Evolutionary conservation across 1,284 basidiomycete genomes (phyloP).

Genomic region (Cerrena zonata): DNA sequence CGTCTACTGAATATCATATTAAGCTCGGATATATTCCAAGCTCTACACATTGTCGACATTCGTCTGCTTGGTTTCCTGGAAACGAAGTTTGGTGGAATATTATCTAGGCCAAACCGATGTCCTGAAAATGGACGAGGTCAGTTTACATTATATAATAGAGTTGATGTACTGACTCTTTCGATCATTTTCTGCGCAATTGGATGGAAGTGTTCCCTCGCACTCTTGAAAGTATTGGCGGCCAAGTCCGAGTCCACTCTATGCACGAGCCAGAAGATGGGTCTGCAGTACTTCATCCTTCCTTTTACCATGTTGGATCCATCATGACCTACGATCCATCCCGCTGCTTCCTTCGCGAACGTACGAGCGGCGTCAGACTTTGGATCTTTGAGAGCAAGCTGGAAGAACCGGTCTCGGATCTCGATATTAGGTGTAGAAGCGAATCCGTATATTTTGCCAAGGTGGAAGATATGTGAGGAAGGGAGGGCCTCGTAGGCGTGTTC

Average conservation of each 20-base stretch:
- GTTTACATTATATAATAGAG: not conserved
- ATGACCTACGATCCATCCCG: constrained; percentile 62
- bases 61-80: not conserved
- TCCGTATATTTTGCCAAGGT: constrained; percentile 53
- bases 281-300: constrained; percentile 80
- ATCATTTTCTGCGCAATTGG: constrained; percentile 71
- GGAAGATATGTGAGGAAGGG: constrained; percentile 47
- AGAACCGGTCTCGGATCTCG: constrained; percentile 73
- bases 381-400: constrained; percentile 55
- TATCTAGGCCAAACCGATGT: constrained; percentile 15
- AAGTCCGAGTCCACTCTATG: constrained; percentile 54
- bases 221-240: constrained; percentile 54
- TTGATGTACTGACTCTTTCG: constrained; percentile 50
- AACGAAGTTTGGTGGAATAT: not conserved
- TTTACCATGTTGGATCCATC: constrained; percentile 57
- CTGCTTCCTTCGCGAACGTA: constrained; percentile 45
- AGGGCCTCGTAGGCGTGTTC: constrained; percentile 46
- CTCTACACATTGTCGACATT: too few relatives aligned
- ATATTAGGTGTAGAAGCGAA: constrained; percentile 53
- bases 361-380: constrained; percentile 44
- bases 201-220: constrained; percentile 59
- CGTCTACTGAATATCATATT: too few relatives aligned
- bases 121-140: constrained; percentile 7
- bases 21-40: too few relatives aligned
- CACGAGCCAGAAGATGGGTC: constrained; percentile 57